Percentiles rank a stretch among this genome's conserved stretches.
Evolutionary conservation across 495 filamentous ascomycete genomes (phyloP).

Genomic region (Penicillium manginii): DNA sequence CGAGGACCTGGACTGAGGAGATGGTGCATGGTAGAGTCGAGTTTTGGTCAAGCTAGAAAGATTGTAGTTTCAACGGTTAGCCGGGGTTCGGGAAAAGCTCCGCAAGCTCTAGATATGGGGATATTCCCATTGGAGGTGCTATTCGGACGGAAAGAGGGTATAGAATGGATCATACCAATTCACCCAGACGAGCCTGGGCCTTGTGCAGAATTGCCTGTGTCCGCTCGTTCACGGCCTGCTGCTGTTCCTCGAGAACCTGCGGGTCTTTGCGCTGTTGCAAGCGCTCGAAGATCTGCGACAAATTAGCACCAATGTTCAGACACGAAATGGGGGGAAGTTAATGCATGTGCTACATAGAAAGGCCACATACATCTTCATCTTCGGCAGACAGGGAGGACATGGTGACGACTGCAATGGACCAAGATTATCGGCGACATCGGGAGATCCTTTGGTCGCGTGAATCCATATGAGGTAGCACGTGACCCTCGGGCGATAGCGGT

Average conservation of each 20-base stretch:
- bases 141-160: background rate
- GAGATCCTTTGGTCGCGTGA: conserved; percentile 21
- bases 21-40: conserved; percentile 80
- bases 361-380: conserved; percentile 44
- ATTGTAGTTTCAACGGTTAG: conserved; percentile 21
- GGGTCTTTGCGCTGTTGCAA: conserved; percentile 66
- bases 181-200: conserved; percentile 62
- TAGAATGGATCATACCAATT: conserved; percentile 44
- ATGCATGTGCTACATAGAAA: background rate
- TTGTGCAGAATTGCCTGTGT: conserved; percentile 68
- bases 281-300: conserved; percentile 62
- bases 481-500: conserved; percentile 13
- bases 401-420: conserved; percentile 44
- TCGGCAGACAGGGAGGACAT: conserved; percentile 50
- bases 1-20: conserved; percentile 77
- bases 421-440: conserved; percentile 12
- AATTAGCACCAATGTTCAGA: conserved; percentile 10
- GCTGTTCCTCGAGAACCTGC: conserved; percentile 61
- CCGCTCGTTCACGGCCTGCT: conserved; percentile 63
- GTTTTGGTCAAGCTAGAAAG: conserved; percentile 77
- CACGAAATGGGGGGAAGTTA: background rate
- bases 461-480: conserved; percentile 34
- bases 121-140: no score
- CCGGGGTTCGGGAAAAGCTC: conserved; percentile 14
- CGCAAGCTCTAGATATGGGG: background rate